phyloP scores from a whole-genome alignment of 257 asterid species.

The Primulina eburnea region DNA sequence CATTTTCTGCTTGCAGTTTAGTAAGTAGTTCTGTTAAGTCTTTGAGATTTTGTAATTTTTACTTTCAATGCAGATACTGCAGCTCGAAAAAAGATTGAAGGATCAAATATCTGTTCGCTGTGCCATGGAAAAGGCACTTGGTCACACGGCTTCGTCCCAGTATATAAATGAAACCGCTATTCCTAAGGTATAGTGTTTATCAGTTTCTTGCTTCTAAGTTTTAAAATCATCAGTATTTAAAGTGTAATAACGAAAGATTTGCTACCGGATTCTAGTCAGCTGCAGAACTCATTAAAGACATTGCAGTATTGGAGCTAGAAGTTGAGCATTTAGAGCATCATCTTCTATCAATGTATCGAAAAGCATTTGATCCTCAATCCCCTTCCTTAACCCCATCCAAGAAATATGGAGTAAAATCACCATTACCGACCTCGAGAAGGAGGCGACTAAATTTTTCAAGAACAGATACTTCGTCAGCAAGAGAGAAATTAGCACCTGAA shows the following conservation, averaged over 20 bases:
- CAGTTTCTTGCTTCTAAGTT: not conserved
- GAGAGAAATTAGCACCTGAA: conserved; percentile 33
- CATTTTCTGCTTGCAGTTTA: not conserved
- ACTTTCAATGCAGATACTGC: conserved; percentile 51
- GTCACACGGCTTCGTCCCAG: conserved; percentile 55
- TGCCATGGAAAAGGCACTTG: conserved; percentile 84
- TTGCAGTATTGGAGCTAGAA: conserved; percentile 84
- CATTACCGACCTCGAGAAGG: conserved; percentile 64
- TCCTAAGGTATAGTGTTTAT: conserved; percentile 57
- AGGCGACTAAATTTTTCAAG: conserved; percentile 70
- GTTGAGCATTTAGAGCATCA: conserved; percentile 94
- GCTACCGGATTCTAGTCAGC: conserved; percentile 63
- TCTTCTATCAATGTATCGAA: conserved; percentile 83
- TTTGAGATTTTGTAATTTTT: not conserved
- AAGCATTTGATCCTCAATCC: conserved; percentile 81
- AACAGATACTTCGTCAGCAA: conserved; percentile 42
- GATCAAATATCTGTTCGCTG: conserved; percentile 84
- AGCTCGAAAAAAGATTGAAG: conserved; percentile 72
- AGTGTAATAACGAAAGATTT: not conserved
- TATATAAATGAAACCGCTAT: conserved; percentile 41
- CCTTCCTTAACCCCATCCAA: conserved; percentile 56
- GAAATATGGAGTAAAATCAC: conserved; percentile 43
- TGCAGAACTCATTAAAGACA: conserved; percentile 84
- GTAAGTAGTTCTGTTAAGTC: not conserved
- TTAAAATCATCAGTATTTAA: not conserved